Evolutionary conservation across 164 flowering plant species (phyloP), one percentile per base, ranked within the genome.

Genomic region (Sextonia rubra): DNA sequence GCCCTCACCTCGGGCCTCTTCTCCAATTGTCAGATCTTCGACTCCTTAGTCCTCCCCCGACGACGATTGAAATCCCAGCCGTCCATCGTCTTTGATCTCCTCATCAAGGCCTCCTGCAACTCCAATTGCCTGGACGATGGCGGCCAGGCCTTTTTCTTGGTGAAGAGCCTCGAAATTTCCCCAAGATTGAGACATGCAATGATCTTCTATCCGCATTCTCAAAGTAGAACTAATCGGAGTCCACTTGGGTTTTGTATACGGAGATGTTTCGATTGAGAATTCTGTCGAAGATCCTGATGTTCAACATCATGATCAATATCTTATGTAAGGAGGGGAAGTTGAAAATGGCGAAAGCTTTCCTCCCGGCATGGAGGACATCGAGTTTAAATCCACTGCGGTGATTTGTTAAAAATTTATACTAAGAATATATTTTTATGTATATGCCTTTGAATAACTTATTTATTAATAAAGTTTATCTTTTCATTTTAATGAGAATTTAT

Each of bases 271-370:
- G 84, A 76, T 77, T 85, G 86, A 82, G 65, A 82, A 90, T 93
- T 24, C 82, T 74, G 60, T 90, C 94, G 2, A 83, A 63, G 48
- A 70, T 86, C 15, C 73, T 75, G 29, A 93, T 96, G 0, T 90
- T 85, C 73, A 93, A 91, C 73, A 88, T 91, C 61, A 90, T 93
- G 97, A 85, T 91, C 60, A 91, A 91, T 83, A 81, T 85, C 66
- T 71, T 91, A 82, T 90, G 93, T 47, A 88, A 85, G 77, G 94
- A 93, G 83, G 98, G 97, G 81, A 89, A 93, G 78, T 37, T 90
- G 82, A 90, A 91, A 70, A 91, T 85, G 81, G 98, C 97, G 0
- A 86, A 83, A 77, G 87, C 82, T 65, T 86, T 93, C 67, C 58
- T 88, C 11, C 74, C 2, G 30, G 70, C 60, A 93, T 93, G 98